Evolutionary conservation across 306 rosid species (phyloP).

Genomic region (Trifolium fragiferum): DNA sequence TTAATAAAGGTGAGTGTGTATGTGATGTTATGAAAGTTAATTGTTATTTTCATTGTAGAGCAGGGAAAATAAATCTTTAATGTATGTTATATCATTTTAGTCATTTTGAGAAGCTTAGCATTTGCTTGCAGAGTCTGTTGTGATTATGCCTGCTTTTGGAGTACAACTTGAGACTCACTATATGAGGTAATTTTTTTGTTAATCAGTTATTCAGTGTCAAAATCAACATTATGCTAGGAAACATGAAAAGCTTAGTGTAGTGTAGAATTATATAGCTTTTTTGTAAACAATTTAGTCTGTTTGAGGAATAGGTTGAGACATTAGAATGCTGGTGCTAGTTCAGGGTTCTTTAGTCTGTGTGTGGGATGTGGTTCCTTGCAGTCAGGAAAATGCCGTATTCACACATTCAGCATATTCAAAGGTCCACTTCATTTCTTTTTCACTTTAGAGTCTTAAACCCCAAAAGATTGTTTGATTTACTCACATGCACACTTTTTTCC

Average conservation of each 20-base stretch:
- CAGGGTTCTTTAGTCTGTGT: slow-evolving; percentile 25
- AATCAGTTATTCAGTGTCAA: slow-evolving; percentile 8
- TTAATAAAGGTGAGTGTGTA: slow-evolving; percentile 68
- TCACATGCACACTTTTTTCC: neutral
- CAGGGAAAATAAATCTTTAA: neutral
- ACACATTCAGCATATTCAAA: neutral
- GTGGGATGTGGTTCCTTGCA: neutral
- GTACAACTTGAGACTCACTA: slow-evolving; percentile 89
- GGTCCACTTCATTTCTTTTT: neutral
- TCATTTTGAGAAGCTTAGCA: slow-evolving; percentile 23
- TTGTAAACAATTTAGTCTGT: slow-evolving; percentile 3
- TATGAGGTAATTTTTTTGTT: slow-evolving; percentile 55
- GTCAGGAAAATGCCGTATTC: neutral
- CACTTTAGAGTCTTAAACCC: neutral
- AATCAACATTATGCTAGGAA: slow-evolving; percentile 4
- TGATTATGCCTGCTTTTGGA: slow-evolving; percentile 91
- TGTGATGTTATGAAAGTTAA: slow-evolving; percentile 32
- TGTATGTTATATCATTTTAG: slow-evolving; percentile 18
- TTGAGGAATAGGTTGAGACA: slow-evolving; percentile 7
- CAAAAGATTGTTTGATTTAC: neutral
- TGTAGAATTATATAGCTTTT: slow-evolving; percentile 1
- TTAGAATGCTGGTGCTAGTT: slow-evolving; percentile 6
- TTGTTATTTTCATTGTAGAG: slow-evolving; percentile 28
- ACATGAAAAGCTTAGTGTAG: slow-evolving; percentile 5
- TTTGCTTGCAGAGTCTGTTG: slow-evolving; percentile 70